Evolutionary conservation across 2,329 filamentous ascomycete species (phyloP), one percentile per base, ranked within the genome.

Genomic region (Calonectria hongkongensis): DNA sequence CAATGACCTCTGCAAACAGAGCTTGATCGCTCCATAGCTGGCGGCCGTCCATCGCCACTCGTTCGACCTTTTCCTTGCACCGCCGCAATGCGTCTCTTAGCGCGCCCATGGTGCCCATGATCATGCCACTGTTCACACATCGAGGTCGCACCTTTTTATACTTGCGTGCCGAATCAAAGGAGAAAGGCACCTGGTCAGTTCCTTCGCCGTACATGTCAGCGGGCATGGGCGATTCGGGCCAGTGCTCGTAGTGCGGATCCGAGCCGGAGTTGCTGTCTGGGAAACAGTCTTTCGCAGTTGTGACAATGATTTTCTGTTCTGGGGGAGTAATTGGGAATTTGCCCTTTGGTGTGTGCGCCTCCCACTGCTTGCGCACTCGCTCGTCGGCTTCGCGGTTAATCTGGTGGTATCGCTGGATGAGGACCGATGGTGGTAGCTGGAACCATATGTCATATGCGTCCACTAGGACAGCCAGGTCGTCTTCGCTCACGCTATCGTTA

Each of bases 381-480:
- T 76, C 78, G 60, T 85, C 79, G 15, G 83, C 83, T 47, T 84
- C 80, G 6, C 73, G 74, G 70, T 85, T 85, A 28, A 85, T 74
- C 16, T 77, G 76, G 63, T 84, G 83, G 67, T 81, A 85, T 9
- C 84, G 81, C 47, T 83, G 70, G 6, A 85, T 79, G 2, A 85
- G 79, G 1, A 84, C 83, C 6, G 82, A 82, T 0, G 83, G 82
- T 0, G 84, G 84, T 0, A 85, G 79, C 64, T 85, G 84, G 50
- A 85, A 85, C 84, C 84, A 85, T 45, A 83, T 75, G 50, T 85
- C 83, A 72, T 85, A 82, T 0, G 83, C 82, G 28, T 85, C 84
- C 2, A 85, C 81, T n/a, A 85, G 75, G 0, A 85, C 74, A 0
- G 81, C 80, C 1, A 85, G 70, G 67, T 84, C 82, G 13, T 85